Evolutionary conservation across 2,329 filamentous ascomycete genomes (phyloP), one percentile per base, ranked within the genome.

Genomic region (Colletotrichum shisoi): DNA sequence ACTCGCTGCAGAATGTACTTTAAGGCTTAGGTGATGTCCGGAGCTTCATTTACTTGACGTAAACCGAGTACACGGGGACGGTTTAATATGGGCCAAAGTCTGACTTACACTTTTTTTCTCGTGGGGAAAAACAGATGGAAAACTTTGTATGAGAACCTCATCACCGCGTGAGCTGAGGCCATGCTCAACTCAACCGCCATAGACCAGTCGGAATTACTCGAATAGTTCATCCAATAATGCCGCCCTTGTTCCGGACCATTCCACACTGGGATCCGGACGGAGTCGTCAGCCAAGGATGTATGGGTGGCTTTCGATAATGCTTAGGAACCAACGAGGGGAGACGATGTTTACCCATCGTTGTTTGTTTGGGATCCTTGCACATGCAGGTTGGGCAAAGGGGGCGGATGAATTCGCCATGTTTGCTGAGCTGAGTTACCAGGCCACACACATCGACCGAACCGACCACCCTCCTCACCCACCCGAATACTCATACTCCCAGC

Each of bases 271-370:
- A 52, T 39, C n/a, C 19, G 15, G 19, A 51, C 34, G n/a, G 27
- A 51, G 37, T 12, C 54, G 27, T n/a, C 19, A 39, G 17, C 37
- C n/a, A 59, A 34, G 54, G 51, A 6, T 12, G 53, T 54, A 63
- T 31, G 54, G 61, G 19, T 44, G 24, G 21, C 8, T 19, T 19
- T 53, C 51, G 42, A 59, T 15, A 34, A 52, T 34, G 13, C 21
- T 13, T 19, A 51, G 40, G 17, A n/a, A 13, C 27, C 46, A n/a
- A 59, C 27, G 27, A n/a, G n/a, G 9, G 12, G 48, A 37, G 21
- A 39, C 24, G 19, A 37, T 19, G 3, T 59, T 51, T 44, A 17
- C 31, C 21, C 6, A 27, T 19, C 8, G 34, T 19, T 19, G 15
- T 49, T 34, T 42, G 34, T 40, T 49, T 21, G 12, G 39, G 17